Base-by-base conservation (phyloP, 305 asterid genomes). In the Striga hermonthica region DNA sequence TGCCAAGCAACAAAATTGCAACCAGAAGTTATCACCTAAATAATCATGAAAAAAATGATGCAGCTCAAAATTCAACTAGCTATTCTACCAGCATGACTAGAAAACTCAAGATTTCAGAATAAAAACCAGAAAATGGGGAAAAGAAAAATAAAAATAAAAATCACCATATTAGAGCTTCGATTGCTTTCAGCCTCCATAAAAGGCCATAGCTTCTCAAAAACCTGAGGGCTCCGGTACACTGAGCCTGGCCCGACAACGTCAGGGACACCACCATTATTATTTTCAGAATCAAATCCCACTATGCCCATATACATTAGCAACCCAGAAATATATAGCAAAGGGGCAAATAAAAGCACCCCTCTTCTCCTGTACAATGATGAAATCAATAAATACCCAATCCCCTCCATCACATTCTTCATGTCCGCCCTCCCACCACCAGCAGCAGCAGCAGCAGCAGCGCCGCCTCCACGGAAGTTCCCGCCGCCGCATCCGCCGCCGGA, bases 271-370 rank as follows among this genome's bases (percentile, higher is more conserved):
- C 34, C 45, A 45, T 81, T 65, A 52, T 10, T 73, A 76, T 62
- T 63, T 68, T 52, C 79, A 71, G 75, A 74, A 75, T 83, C 86
- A 75, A 90, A 80, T 13, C 95, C 95, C 68, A 81, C 72, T 28
- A 78, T 80, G 39, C 97, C 93, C 98, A 92, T 87, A 82, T 92
- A 92, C 88, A 92, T 69, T 76, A 92, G 79, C 95, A 90, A 82
- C 56, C 88, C 93, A 36, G 96, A 87, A 72, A 90, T 80, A 67
- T 90, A 92, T 79, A 92, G 62, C 84, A 92, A 74, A 1, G 98
- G 96, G 53, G 97, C 98, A 74, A 92, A 85, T 74, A 90, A 76
- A 61, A 92, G 81, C 77, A 92, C 79, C 74, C 97, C 89, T 78
- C 95, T 82, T 61, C 96, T 79, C 74, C 83, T 81, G 77, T 87